phyloP scores from a whole-genome alignment of 75 land plant species.

The Cupressus sempervirens region DNA sequence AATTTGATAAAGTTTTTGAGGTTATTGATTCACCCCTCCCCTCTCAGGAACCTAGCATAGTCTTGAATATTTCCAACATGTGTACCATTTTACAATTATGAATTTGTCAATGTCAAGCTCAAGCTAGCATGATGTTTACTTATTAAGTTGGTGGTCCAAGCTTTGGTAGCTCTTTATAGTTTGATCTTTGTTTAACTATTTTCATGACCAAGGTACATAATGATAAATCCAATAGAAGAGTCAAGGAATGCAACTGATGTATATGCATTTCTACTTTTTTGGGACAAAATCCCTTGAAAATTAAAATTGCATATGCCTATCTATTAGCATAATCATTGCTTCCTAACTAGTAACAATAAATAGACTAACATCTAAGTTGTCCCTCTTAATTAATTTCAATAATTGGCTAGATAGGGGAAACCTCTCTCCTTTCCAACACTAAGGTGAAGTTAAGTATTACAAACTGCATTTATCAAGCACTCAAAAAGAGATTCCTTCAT shows the following conservation, averaged over 20 bases:
- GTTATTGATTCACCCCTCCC: no score
- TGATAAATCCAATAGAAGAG: neutral
- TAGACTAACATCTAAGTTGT: neutral
- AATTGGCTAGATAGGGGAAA: neutral
- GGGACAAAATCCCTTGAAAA: neutral
- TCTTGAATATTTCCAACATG: no score
- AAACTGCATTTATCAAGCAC: conserved; percentile 66
- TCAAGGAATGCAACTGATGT: neutral
- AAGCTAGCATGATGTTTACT: neutral
- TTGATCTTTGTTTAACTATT: neutral
- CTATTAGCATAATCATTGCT: neutral
- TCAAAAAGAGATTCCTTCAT: conserved; percentile 70
- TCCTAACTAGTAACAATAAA: neutral
- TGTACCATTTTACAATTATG: neutral
- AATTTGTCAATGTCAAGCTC: neutral
- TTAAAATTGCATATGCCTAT: neutral
- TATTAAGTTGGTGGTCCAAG: neutral
- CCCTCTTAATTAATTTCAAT: neutral
- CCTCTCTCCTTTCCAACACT: neutral
- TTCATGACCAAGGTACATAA: neutral
- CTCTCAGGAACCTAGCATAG: no score
- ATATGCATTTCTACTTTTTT: neutral
- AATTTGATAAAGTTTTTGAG: no score
- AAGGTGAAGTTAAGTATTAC: neutral
- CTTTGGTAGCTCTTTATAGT: neutral